Evolutionary conservation across 306 rosid species (phyloP).

Genomic region (Mimosa pudica): DNA sequence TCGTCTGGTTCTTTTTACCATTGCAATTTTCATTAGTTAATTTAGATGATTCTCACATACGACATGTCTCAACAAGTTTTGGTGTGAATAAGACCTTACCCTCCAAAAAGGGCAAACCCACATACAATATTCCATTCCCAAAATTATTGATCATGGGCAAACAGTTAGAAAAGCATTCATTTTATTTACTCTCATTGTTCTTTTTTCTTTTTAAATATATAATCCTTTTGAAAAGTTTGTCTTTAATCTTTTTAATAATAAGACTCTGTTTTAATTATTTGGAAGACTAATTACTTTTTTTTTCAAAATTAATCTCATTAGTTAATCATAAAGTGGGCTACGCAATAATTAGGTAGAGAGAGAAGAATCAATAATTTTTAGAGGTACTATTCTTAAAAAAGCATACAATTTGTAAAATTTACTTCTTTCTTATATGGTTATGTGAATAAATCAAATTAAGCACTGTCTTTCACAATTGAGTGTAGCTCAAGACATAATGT

Average conservation of each 20-base stretch:
- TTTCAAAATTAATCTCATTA: neutral
- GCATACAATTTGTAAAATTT: neutral
- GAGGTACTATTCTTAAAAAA: neutral
- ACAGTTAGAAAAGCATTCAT: neutral
- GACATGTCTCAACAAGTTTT: neutral
- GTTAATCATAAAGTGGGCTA: neutral
- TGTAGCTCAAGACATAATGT: no score
- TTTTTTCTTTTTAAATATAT: neutral
- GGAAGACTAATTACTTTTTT: no score
- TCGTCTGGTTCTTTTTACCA: neutral
- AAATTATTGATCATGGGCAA: conserved; percentile 7
- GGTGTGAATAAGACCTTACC: conserved; percentile 3
- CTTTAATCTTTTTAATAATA: neutral
- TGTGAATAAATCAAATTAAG: no score
- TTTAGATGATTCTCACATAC: neutral
- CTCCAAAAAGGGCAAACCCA: conserved; percentile 7
- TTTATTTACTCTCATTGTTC: neutral
- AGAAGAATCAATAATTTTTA: neutral
- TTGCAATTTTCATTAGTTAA: conserved; percentile 17
- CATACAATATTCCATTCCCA: neutral
- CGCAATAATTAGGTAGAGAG: neutral
- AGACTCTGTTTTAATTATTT: neutral
- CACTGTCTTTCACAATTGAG: no score
- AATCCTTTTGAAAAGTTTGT: neutral
- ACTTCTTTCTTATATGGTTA: no score